Percentiles rank a stretch among this genome's conserved stretches.
Conservation (phyloP, 768 basidiomycete species). For the Pisolithus sp. region DNA sequence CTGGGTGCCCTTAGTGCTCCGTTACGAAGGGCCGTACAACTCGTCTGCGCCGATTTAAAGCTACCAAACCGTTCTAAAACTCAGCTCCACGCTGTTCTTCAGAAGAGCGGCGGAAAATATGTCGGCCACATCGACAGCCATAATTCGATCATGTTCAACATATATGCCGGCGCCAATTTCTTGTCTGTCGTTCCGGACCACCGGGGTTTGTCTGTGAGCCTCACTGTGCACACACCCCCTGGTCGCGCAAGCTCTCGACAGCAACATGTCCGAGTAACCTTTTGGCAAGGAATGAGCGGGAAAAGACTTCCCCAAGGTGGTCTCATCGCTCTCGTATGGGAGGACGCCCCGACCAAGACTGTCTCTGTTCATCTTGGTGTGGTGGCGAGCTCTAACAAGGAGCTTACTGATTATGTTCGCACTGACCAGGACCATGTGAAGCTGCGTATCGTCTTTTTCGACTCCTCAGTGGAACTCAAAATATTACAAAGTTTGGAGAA, state of each 20-base stretch:
- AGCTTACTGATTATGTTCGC: slow-evolving; percentile 42
- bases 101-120: slow-evolving; percentile 55
- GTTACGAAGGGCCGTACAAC: slow-evolving; percentile 43
- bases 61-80: slow-evolving; percentile 21
- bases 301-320: slow-evolving; percentile 57
- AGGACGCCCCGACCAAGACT: slow-evolving; percentile 18
- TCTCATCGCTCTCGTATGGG: slow-evolving; percentile 57
- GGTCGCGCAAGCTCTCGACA: slow-evolving; percentile 42
- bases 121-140: slow-evolving; percentile 34
- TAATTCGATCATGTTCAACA: slow-evolving; percentile 53
- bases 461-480: slow-evolving; percentile 46
- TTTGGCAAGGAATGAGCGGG: slow-evolving; percentile 56
- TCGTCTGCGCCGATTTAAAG: slow-evolving; percentile 41
- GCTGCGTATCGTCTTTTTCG: slow-evolving; percentile 57
- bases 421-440: slow-evolving; percentile 28
- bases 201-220: slow-evolving; percentile 43
- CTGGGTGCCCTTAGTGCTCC: slow-evolving; percentile 37
- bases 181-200: slow-evolving; percentile 40
- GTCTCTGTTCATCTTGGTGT: slow-evolving; percentile 49
- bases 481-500: slow-evolving; percentile 34
- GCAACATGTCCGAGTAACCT: slow-evolving; percentile 36
- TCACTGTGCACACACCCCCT: slow-evolving; percentile 49
- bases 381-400: slow-evolving; percentile 35
- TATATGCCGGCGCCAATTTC: slow-evolving; percentile 53
- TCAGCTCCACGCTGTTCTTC: slow-evolving; percentile 39